These are phyloP conservation scores for Pythium folliculosum DNA, from an alignment of 352 stramenopile species.

Conservation along the genomic window DNA sequence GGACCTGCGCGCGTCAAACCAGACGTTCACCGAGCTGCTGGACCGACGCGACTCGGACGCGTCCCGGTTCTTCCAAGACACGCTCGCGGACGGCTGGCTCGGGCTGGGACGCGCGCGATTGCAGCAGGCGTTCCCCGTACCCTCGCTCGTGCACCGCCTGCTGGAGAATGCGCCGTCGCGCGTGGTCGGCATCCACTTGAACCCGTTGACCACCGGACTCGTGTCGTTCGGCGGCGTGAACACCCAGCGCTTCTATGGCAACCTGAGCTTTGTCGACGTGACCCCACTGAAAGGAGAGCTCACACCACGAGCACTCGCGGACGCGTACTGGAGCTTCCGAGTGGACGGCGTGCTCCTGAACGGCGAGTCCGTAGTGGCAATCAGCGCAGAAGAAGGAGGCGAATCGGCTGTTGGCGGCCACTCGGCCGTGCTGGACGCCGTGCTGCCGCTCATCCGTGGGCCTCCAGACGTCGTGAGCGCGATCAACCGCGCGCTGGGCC, in stretches of 20 bases:
- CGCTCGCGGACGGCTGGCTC: conserved; percentile 17
- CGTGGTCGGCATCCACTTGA: conserved; percentile 23
- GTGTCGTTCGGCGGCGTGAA: conserved; percentile 20
- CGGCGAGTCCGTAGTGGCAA: background rate
- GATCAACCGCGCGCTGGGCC: conserved; percentile 20
- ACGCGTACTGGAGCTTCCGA: conserved; percentile 13
- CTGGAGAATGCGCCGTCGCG: background rate
- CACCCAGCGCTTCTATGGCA: conserved; percentile 3
- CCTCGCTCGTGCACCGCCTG: conserved; percentile 10
- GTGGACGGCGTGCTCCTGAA: conserved; percentile 17
- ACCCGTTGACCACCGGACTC: conserved; percentile 15
- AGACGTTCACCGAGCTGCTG: conserved; percentile 13
- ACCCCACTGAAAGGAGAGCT: background rate
- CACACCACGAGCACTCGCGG: too few species aligned
- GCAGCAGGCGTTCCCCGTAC: conserved; percentile 11
- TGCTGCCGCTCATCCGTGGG: conserved; percentile 14
- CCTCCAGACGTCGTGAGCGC: conserved; percentile 12
- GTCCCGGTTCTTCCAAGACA: conserved; percentile 17
- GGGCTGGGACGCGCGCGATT: background rate
- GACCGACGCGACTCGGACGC: background rate
- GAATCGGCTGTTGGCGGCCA: background rate
- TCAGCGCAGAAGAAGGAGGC: background rate
- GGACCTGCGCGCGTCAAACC: background rate
- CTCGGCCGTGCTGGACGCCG: conserved; percentile 11
- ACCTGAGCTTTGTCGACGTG: conserved; percentile 19